Conservation (phyloP, 2,329 filamentous ascomycete genomes). For the Xylariales sp. region DNA sequence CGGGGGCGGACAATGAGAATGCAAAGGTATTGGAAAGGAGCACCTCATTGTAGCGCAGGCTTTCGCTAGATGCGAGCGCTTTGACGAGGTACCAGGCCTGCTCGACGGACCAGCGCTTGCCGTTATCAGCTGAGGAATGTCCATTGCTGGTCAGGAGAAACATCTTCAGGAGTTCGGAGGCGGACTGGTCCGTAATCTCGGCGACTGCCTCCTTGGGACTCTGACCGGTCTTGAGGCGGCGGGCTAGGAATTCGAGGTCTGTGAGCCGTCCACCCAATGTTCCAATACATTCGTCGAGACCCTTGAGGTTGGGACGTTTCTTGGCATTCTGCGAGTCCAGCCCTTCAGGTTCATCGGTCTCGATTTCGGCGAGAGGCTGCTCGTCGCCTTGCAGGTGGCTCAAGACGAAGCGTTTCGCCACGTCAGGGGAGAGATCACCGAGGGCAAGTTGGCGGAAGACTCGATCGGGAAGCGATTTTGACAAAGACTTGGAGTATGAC, state of each 20-base stretch:
- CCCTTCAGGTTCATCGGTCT: slow-evolving; percentile 23
- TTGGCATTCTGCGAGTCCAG: slow-evolving; percentile 22
- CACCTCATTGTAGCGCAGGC: slow-evolving; percentile 79
- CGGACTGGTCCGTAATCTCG: slow-evolving; percentile 85
- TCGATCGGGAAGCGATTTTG: slow-evolving; percentile 82
- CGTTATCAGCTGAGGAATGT: slow-evolving; percentile 37
- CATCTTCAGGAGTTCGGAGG: slow-evolving; percentile 89
- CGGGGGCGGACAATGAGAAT: slow-evolving; percentile 45
- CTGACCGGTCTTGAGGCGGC: slow-evolving; percentile 82
- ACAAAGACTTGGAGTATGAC: slow-evolving; percentile 80
- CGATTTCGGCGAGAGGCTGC: slow-evolving; percentile 23
- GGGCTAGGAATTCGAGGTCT: slow-evolving; percentile 89
- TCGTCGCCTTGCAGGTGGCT: slow-evolving; percentile 62
- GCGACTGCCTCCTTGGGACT: slow-evolving; percentile 73
- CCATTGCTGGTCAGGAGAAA: slow-evolving; percentile 67
- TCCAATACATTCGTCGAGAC: slow-evolving; percentile 77
- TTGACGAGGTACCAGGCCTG: slow-evolving; percentile 91
- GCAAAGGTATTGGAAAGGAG: slow-evolving; percentile 73
- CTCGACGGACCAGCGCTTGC: slow-evolving; percentile 68
- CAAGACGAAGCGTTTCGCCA: slow-evolving; percentile 87
- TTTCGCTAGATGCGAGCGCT: slow-evolving; percentile 62
- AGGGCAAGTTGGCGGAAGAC: slow-evolving; percentile 84
- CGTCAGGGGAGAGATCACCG: slow-evolving; percentile 78
- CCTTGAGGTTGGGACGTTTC: slow-evolving; percentile 46
- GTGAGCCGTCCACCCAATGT: slow-evolving; percentile 87